These are phyloP conservation scores for Metarhizium sp. DNA, from an alignment of 2,329 filamentous ascomycete genomes.

Conservation along the genomic window DNA sequence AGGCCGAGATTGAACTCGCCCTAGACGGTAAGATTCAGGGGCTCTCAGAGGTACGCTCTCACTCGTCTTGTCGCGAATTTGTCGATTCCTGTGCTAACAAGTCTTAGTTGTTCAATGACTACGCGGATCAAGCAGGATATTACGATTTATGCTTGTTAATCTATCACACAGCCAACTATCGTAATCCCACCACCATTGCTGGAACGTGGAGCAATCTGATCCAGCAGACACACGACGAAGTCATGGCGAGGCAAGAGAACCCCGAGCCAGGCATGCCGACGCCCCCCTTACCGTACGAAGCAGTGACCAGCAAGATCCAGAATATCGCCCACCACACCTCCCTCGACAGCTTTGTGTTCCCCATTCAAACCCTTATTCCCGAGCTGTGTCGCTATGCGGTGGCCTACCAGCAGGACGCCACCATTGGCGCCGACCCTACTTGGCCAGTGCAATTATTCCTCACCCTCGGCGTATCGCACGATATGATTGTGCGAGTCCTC, in stretches of 20 bases:
- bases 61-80: background rate
- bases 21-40: constrained; percentile 72
- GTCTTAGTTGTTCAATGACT: constrained; percentile 77
- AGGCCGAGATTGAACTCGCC: constrained; percentile 52
- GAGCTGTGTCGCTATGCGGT: constrained; percentile 54
- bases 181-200: constrained; percentile 74
- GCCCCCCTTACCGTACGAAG: constrained; percentile 57
- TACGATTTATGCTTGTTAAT: constrained; percentile 90
- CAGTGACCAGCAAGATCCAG: constrained; percentile 53
- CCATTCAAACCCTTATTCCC: constrained; percentile 49
- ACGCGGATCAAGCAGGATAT: constrained; percentile 84
- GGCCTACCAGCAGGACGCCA: constrained; percentile 47
- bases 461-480: constrained; percentile 45
- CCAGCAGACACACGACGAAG: constrained; percentile 55
- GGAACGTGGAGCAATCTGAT: constrained; percentile 80
- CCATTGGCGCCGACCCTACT: constrained; percentile 44
- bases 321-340: constrained; percentile 56
- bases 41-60: constrained; percentile 55
- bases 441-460: constrained; percentile 51
- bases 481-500: constrained; percentile 45
- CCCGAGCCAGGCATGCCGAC: constrained; percentile 29
- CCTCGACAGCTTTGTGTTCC: constrained; percentile 58
- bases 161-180: constrained; percentile 84
- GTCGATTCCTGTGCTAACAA: constrained; percentile 20
- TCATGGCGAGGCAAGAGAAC: constrained; percentile 32